Base-by-base conservation (phyloP, 2,329 filamentous ascomycete species). In the Colletotrichum sp. region DNA sequence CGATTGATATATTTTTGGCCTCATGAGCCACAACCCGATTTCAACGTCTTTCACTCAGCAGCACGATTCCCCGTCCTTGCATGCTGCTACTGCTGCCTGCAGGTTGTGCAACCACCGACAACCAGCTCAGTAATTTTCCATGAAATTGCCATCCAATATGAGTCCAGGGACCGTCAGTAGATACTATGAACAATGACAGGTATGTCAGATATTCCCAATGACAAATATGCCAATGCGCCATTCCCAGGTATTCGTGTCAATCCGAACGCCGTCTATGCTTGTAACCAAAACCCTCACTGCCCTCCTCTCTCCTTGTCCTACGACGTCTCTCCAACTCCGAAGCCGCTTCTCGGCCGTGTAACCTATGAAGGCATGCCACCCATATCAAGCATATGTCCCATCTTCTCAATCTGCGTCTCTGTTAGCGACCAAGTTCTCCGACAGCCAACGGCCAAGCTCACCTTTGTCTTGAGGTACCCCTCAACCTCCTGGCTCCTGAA, bases 401-500 rank as follows among this genome's bases (percentile, higher is more conserved):
- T 96, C 84, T 96, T 96, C 79, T 95, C 93, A 78, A 97, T 96
- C 94, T 96, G 76, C 9, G 24, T 7, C 15, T 12, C 6, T 57
- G 73, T 68, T 44, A 63, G 67, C 30, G 18, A 6, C 15, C 6
- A 18, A 16, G 10, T 26, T 6, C 6, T 10, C 16, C n/a, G 34
- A 39, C 55, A 16, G 18, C 39, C 26, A n/a, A 15, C 15, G 5
- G 36, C 7, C 7, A 32, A 39, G 85, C 91, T 83, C 82, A 96
- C 95, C 93, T 99, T 99, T 4, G 97, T 98, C 84, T 94, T 95
- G 78, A 99, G 87, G 87, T 99, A 99, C 8, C 95, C 96, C 80
- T 98, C 95, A 63, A 99, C 95, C 86, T 99, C 97, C 70, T 93
- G 91, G 81, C 96, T 96, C 76, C 92, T 91, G 77, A 99, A 95